These are phyloP conservation scores for Chloranthus sessilifolius DNA, from an alignment of 164 flowering plant species.

Conservation along the genomic window DNA sequence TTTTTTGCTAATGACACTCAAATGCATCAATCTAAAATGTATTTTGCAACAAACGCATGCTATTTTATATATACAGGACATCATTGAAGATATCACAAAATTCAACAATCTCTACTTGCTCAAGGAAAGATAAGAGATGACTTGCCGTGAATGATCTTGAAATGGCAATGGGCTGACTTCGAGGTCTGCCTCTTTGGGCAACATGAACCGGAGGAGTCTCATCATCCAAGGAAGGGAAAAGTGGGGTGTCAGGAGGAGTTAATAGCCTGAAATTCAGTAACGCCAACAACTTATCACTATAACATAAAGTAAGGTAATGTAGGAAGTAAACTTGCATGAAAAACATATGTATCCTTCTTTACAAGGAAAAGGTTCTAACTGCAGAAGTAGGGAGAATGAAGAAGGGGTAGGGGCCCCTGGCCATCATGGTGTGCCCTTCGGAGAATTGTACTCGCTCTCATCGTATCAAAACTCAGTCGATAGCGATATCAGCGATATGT, in stretches of 20 bases:
- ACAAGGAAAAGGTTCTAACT: not conserved
- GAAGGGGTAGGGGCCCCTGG: too few species aligned
- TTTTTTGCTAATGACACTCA: too few species aligned
- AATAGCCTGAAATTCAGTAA: conserved; percentile 56
- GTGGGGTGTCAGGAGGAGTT: conserved; percentile 99
- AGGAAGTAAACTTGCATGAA: too few species aligned
- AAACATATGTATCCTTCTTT: not conserved
- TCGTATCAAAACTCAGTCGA: too few species aligned
- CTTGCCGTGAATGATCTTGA: conserved; percentile 81
- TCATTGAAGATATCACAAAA: conserved; percentile 1
- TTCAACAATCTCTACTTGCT: not conserved
- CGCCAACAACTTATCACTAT: conserved; percentile 8
- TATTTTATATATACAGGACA: not conserved
- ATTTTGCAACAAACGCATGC: too few species aligned
- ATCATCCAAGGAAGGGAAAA: conserved; percentile 85
- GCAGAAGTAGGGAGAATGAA: too few species aligned
- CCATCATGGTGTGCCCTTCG: too few species aligned
- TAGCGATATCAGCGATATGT: too few species aligned
- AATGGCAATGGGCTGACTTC: conserved; percentile 73
- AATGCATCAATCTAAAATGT: too few species aligned
- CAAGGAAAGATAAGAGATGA: conserved; percentile 3
- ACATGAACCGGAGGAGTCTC: conserved; percentile 45
- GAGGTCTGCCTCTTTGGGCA: conserved; percentile 68
- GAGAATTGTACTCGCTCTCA: too few species aligned
- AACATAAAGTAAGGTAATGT: too few species aligned